Evolutionary conservation across 129 eudicot genomes (phyloP).

Genomic region (Saposhnikovia divaricata): DNA sequence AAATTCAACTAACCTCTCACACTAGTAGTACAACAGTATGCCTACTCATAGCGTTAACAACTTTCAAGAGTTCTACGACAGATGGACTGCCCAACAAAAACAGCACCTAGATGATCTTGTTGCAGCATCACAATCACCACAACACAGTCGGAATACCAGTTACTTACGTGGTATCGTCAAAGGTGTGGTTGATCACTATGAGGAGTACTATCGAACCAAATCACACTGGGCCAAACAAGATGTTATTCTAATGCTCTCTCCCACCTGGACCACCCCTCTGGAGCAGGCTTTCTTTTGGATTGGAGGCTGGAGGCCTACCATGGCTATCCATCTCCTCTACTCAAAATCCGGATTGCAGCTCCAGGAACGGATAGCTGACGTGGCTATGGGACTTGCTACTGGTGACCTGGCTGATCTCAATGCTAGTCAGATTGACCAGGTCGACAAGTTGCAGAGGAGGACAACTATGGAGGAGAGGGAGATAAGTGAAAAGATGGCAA

Average conservation of each 20-base stretch:
- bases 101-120: conserved; percentile 7
- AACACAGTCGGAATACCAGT: not conserved
- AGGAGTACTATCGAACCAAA: conserved; percentile 28
- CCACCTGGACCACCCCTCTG: conserved; percentile 31
- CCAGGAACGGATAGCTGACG: conserved; percentile 22
- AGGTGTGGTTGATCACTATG: conserved; percentile 34
- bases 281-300: conserved; percentile 50
- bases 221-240: conserved; percentile 17
- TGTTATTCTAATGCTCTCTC: conserved; percentile 26
- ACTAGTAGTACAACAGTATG: not conserved
- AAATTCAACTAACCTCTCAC: not conserved
- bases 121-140: not conserved
- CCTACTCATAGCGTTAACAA: not conserved
- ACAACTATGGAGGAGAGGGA: conserved; percentile 34
- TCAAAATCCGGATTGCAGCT: conserved; percentile 39
- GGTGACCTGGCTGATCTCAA: conserved; percentile 26
- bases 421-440: conserved; percentile 17
- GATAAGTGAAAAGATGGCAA: conserved; percentile 32
- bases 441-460: conserved; percentile 31
- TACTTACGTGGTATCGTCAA: not conserved
- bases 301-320: conserved; percentile 55
- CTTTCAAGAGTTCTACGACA: conserved; percentile 2
- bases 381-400: conserved; percentile 16
- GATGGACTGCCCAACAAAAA: conserved; percentile 1
- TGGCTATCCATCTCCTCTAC: conserved; percentile 43